Conservation (phyloP, 1,139 yeast genomes). For the Diutina pseudorugosa region DNA sequence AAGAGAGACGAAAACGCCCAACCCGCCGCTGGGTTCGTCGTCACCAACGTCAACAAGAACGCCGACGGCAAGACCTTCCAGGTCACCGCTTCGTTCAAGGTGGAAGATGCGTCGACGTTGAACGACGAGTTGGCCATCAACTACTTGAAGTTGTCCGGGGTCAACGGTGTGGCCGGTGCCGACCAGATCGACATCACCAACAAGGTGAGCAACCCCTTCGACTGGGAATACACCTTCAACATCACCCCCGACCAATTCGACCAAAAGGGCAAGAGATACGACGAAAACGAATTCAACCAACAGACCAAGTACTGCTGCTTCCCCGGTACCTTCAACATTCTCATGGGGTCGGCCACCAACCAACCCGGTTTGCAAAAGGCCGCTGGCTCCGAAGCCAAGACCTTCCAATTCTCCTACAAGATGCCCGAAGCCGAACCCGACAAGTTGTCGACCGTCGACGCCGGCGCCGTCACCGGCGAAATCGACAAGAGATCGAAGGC, state of each 20-base stretch:
- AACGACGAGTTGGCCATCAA: not conserved
- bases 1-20: not conserved
- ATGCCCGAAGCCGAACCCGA: not conserved
- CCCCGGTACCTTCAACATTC: not conserved
- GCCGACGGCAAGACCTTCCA: constrained; percentile 1
- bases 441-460: not conserved
- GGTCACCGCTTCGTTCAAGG: not conserved
- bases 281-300: not conserved
- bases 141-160: not conserved
- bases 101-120: not conserved
- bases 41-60: constrained; percentile 1
- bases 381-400: not conserved
- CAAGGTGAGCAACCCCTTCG: constrained; percentile 2
- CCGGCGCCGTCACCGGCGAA: not conserved
- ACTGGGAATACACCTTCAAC: constrained; percentile 3
- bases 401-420: not conserved
- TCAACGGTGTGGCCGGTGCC: not conserved
- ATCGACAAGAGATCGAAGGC: not conserved
- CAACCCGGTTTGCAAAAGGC: not conserved
- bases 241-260: not conserved
- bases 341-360: not conserved
- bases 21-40: constrained; percentile 3
- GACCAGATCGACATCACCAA: not conserved
- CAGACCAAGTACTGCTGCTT: not conserved
- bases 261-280: not conserved